Percentiles rank a stretch among this genome's conserved stretches.
phyloP scores from a whole-genome alignment of 805 yeast species.

The Blastobotrys terrestris region DNA sequence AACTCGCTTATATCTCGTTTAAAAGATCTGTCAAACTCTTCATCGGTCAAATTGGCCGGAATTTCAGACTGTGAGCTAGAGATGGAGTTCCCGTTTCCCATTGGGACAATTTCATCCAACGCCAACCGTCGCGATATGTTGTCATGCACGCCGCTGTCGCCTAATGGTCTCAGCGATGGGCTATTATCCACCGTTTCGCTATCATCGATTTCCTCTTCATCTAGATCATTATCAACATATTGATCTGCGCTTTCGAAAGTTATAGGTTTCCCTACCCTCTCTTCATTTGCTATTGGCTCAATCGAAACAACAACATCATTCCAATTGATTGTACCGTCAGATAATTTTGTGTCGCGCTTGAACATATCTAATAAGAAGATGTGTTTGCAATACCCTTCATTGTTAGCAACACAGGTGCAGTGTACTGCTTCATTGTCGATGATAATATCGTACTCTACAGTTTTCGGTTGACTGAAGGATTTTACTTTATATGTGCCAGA shows the following conservation, averaged over 20 bases:
- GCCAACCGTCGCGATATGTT: not conserved
- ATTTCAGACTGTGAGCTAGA: not conserved
- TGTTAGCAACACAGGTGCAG: not conserved
- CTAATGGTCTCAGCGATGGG: not conserved
- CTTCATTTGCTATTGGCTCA: not conserved
- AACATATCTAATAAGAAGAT: not conserved
- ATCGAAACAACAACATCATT: not conserved
- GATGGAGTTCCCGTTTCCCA: not conserved
- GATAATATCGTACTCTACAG: not conserved
- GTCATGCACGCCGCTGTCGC: not conserved
- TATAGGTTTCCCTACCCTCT: not conserved
- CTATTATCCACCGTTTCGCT: not conserved
- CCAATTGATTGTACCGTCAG: not conserved
- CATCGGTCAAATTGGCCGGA: not conserved
- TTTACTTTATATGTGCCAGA: not conserved
- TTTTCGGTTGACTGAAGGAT: not conserved
- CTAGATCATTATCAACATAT: not conserved
- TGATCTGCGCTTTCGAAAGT: not conserved
- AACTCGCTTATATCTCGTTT: not conserved
- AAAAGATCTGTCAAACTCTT: not conserved
- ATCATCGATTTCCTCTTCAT: not conserved
- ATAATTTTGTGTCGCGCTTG: not conserved
- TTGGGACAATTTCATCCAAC: not conserved
- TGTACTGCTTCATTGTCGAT: not conserved
- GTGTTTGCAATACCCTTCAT: not conserved